These are phyloP conservation scores for Dendrostoma leiphaemia DNA, from an alignment of 2,329 filamentous ascomycete genomes.

Conservation along the genomic window DNA sequence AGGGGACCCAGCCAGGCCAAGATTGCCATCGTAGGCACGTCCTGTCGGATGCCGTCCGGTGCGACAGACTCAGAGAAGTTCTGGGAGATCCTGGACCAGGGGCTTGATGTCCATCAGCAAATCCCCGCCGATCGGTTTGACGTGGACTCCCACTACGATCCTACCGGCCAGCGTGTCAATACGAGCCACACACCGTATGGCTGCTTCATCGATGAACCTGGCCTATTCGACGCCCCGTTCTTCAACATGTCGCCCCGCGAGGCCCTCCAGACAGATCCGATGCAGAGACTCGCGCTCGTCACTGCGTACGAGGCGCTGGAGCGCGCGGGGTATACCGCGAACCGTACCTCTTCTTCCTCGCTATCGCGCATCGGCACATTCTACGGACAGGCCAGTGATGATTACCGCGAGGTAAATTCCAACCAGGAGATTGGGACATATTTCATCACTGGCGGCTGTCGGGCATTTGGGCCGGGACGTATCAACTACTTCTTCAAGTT, in stretches of 20 bases:
- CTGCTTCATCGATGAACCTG: conserved; percentile 59
- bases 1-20: conserved; percentile 43
- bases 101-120: conserved; percentile 57
- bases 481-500: conserved; percentile 42
- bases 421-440: conserved; percentile 61
- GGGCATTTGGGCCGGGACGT: conserved; percentile 50
- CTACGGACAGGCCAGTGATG: conserved; percentile 73
- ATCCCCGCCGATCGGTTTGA: conserved; percentile 49
- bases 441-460: conserved; percentile 46
- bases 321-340: conserved; percentile 62
- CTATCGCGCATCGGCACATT: conserved; percentile 62
- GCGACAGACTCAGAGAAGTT: conserved; percentile 58
- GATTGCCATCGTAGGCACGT: conserved; percentile 65
- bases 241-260: conserved; percentile 73
- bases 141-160: conserved; percentile 45
- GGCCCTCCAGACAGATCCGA: conserved; percentile 59
- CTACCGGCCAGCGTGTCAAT: conserved; percentile 61
- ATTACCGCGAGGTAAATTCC: conserved; percentile 74
- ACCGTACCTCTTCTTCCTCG: conserved; percentile 58
- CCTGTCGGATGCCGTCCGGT: conserved; percentile 61
- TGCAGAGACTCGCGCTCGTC: conserved; percentile 62
- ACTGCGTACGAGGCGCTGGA: conserved; percentile 69
- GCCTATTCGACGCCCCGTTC: conserved; percentile 68
- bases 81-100: conserved; percentile 62
- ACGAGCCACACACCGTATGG: conserved; percentile 42